These are phyloP conservation scores for Coelastrella sp. DNA, from an alignment of 139 green algal species.

Conservation along the genomic window DNA sequence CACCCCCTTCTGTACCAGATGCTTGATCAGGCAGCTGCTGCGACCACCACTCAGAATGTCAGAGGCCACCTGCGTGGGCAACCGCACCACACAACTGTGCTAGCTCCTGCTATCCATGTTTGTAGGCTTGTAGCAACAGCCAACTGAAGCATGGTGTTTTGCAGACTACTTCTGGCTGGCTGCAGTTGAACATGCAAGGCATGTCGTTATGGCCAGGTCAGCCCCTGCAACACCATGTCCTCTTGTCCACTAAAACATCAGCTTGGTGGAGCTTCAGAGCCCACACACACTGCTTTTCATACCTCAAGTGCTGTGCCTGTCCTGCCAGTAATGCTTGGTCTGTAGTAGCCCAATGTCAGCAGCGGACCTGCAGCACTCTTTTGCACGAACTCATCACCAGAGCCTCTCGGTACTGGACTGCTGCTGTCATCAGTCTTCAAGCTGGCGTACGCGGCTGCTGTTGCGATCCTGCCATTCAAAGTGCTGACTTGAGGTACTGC, in stretches of 20 bases:
- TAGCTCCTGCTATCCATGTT: too few species aligned
- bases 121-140: too few species aligned
- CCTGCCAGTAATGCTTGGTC: slow-evolving; percentile 56
- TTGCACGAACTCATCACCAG: background rate
- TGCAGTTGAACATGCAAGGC: too few species aligned
- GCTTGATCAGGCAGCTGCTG: slow-evolving; percentile 66
- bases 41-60: slow-evolving; percentile 69
- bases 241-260: too few species aligned
- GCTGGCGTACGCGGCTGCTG: slow-evolving; percentile 13
- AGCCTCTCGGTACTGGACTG: background rate
- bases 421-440: background rate
- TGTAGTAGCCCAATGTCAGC: slow-evolving; percentile 76
- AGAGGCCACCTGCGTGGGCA: background rate
- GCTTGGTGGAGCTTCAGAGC: background rate
- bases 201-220: too few species aligned
- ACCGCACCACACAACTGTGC: too few species aligned
- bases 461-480: background rate
- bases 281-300: background rate
- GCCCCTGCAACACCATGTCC: too few species aligned
- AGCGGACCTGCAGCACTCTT: slow-evolving; percentile 62
- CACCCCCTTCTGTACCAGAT: slow-evolving; percentile 62
- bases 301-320: slow-evolving; percentile 59
- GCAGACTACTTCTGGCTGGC: too few species aligned
- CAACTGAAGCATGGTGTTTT: too few species aligned
- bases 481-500: background rate